Percentiles rank a stretch among this genome's conserved stretches.
phyloP scores from a whole-genome alignment of 208 protist genomes.

The Leptomonas pyrrhocoris region DNA sequence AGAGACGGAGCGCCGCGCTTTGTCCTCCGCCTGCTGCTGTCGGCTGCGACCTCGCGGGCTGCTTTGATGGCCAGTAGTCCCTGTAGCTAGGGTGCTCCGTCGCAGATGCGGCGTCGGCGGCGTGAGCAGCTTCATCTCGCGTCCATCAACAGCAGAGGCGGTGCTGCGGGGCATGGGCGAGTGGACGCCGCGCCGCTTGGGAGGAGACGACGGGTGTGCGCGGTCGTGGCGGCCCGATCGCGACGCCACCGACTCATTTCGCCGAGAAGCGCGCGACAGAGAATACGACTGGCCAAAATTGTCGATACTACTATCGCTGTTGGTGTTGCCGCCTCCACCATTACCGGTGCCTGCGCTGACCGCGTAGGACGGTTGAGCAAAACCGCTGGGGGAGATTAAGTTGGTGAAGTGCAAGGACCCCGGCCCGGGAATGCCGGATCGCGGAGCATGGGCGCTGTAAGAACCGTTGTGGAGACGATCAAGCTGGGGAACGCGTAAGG shows the following conservation, averaged over 20 bases:
- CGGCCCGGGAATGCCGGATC: background rate
- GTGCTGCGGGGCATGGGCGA: background rate
- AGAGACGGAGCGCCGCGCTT: background rate
- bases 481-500: background rate
- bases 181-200: background rate
- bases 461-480: background rate
- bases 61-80: background rate
- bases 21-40: background rate
- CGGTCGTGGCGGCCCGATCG: background rate
- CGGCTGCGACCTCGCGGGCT: background rate
- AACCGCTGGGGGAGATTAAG: background rate
- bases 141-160: background rate
- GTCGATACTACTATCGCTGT: background rate
- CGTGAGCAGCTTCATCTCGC: background rate
- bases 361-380: slow-evolving; percentile 11
- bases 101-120: background rate
- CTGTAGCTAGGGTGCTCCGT: background rate
- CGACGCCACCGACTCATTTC: background rate
- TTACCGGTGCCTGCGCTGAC: background rate
- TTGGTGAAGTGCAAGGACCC: background rate
- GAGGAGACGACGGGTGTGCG: background rate
- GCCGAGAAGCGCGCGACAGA: background rate
- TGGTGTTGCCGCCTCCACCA: background rate
- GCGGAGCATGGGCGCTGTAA: background rate
- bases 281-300: background rate